These are phyloP conservation scores for Arabidopsis suecica DNA, from an alignment of 345 rosid species.

Conservation along the genomic window DNA sequence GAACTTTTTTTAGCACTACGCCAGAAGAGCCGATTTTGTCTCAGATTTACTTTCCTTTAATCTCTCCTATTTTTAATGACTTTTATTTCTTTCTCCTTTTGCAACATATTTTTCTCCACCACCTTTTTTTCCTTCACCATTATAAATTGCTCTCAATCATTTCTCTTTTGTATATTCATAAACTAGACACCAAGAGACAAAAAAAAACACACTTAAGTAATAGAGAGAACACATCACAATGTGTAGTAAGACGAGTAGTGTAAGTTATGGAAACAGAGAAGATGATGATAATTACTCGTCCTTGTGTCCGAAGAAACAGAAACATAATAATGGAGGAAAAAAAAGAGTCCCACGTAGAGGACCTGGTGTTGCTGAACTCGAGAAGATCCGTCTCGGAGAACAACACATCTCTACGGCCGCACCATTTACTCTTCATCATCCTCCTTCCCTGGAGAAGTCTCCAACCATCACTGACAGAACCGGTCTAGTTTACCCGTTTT, in stretches of 20 bases:
- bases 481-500: slow-evolving; percentile 47
- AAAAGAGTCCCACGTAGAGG: slow-evolving; percentile 65
- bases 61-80: slow-evolving; percentile 54
- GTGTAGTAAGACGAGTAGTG: slow-evolving; percentile 60
- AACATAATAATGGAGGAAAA: slow-evolving; percentile 36
- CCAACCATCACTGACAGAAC: slow-evolving; percentile 27
- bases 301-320: slow-evolving; percentile 53
- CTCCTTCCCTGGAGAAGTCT: slow-evolving; percentile 38
- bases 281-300: slow-evolving; percentile 38
- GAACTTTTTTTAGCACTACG: slow-evolving; percentile 49
- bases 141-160: slow-evolving; percentile 24
- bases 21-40: slow-evolving; percentile 56
- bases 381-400: slow-evolving; percentile 76
- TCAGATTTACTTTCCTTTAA: slow-evolving; percentile 70
- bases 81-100: slow-evolving; percentile 52
- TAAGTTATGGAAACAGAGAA: slow-evolving; percentile 40
- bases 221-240: slow-evolving; percentile 20
- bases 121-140: neutral
- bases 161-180: neutral
- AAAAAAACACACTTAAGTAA: neutral
- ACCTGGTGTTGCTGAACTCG: slow-evolving; percentile 85
- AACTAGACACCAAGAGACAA: neutral
- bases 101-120: slow-evolving; percentile 34
- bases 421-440: slow-evolving; percentile 3
- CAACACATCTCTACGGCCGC: slow-evolving; percentile 33